Conservation (phyloP, 345 rosid species). For the Salix dunnii region DNA sequence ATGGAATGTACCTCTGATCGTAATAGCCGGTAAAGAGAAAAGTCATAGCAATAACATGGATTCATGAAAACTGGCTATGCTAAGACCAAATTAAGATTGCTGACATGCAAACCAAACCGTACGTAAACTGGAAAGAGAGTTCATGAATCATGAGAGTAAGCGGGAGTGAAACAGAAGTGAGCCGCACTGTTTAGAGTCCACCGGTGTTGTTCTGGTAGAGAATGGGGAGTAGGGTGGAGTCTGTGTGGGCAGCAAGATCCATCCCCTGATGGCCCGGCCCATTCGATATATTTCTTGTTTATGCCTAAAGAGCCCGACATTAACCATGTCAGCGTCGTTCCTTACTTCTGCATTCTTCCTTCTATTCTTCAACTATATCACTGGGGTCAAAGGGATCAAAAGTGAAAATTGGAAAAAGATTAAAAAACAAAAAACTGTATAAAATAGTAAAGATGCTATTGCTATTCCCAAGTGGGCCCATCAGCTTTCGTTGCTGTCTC, state of each 20-base stretch:
- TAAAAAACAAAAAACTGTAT: neutral
- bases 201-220: constrained; percentile 59
- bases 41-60: too few relatives aligned
- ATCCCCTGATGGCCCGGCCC: constrained; percentile 83
- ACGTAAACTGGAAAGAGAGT: too few relatives aligned
- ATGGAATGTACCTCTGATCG: too few relatives aligned
- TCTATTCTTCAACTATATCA: constrained; percentile 50
- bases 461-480: constrained; percentile 45
- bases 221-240: constrained; percentile 74
- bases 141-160: too few relatives aligned
- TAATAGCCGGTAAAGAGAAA: too few relatives aligned
- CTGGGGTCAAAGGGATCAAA: constrained; percentile 28
- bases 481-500: constrained; percentile 37
- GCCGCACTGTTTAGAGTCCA: constrained; percentile 20
- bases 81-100: too few relatives aligned
- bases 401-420: neutral
- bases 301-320: constrained; percentile 65
- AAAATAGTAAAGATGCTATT: constrained; percentile 22
- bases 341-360: constrained; percentile 63
- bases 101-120: too few relatives aligned
- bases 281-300: constrained; percentile 41
- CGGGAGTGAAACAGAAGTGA: too few relatives aligned
- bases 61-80: too few relatives aligned
- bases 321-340: constrained; percentile 59
- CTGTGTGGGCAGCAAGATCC: constrained; percentile 88